These are phyloP conservation scores for Penicillium sp. DNA, from an alignment of 2,329 filamentous ascomycete genomes.

Conservation along the genomic window DNA sequence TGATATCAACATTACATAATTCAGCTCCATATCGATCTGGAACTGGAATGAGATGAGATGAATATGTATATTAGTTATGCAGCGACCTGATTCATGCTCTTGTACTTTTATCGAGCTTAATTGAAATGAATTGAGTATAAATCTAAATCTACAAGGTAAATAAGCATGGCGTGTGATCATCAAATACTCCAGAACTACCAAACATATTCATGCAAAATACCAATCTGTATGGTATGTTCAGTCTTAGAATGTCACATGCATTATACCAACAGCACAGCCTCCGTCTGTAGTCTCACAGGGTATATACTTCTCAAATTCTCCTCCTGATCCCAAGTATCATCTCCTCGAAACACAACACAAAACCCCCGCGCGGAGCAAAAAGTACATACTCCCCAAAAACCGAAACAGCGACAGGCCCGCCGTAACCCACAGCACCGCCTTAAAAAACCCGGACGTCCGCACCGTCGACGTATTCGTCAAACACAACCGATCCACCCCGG, in stretches of 20 bases:
- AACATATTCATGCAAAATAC: no score
- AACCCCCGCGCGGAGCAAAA: slow-evolving; percentile 90
- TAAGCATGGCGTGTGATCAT: no score
- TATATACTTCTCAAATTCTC: no score
- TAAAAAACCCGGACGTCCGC: slow-evolving; percentile 90
- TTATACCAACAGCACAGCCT: not conserved
- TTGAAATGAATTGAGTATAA: not conserved
- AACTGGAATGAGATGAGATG: not conserved
- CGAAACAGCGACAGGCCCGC: slow-evolving; percentile 81
- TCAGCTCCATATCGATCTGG: not conserved
- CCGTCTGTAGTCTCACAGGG: not conserved
- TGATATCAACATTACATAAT: not conserved
- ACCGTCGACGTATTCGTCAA: slow-evolving; percentile 74
- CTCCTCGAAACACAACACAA: slow-evolving; percentile 93
- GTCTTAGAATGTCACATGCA: no score
- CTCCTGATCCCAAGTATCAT: slow-evolving; percentile 40
- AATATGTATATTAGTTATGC: not conserved
- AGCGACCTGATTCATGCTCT: not conserved
- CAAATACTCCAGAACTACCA: no score
- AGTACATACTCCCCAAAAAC: slow-evolving; percentile 91
- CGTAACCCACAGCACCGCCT: slow-evolving; percentile 86
- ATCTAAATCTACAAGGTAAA: not conserved
- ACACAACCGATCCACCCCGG: slow-evolving; percentile 81
- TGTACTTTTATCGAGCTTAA: not conserved
- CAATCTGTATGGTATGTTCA: no score